These are phyloP conservation scores for Aspergillus sp. DNA, from an alignment of 2,329 filamentous ascomycete species.

Conservation along the genomic window DNA sequence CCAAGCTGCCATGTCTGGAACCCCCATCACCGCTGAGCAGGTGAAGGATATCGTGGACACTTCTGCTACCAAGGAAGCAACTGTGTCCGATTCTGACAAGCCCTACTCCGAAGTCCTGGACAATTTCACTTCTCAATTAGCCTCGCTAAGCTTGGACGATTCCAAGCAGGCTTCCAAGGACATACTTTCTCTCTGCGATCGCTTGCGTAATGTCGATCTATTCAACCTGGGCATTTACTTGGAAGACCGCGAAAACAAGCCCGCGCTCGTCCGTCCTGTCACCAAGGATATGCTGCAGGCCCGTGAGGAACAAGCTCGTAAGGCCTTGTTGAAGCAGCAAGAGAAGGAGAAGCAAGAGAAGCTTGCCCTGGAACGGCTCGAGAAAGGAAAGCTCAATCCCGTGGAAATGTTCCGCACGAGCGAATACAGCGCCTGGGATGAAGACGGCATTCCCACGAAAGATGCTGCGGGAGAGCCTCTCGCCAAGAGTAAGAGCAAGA, in stretches of 20 bases:
- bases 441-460: slow-evolving; percentile 75
- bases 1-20: slow-evolving; percentile 55
- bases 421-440: slow-evolving; percentile 78
- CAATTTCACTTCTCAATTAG: slow-evolving; percentile 43
- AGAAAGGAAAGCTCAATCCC: slow-evolving; percentile 43
- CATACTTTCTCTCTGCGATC: slow-evolving; percentile 75
- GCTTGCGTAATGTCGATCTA: slow-evolving; percentile 76
- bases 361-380: slow-evolving; percentile 52
- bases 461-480: slow-evolving; percentile 77
- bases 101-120: slow-evolving; percentile 53
- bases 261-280: slow-evolving; percentile 69
- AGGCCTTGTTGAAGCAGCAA: slow-evolving; percentile 49
- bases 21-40: slow-evolving; percentile 41
- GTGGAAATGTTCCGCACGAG: slow-evolving; percentile 55
- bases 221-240: slow-evolving; percentile 84
- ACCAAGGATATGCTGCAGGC: slow-evolving; percentile 59
- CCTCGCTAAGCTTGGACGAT: slow-evolving; percentile 34
- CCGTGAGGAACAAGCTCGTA: slow-evolving; percentile 56
- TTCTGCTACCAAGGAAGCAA: slow-evolving; percentile 23
- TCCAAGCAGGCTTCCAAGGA: slow-evolving; percentile 65
- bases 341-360: slow-evolving; percentile 51
- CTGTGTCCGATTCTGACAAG: slow-evolving; percentile 30
- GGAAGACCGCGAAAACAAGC: slow-evolving; percentile 71
- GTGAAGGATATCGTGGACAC: slow-evolving; percentile 44
- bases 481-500: slow-evolving; percentile 77